phyloP scores from a whole-genome alignment of 2,329 filamentous ascomycete genomes.

The Rhytidhysteron rufulum region DNA sequence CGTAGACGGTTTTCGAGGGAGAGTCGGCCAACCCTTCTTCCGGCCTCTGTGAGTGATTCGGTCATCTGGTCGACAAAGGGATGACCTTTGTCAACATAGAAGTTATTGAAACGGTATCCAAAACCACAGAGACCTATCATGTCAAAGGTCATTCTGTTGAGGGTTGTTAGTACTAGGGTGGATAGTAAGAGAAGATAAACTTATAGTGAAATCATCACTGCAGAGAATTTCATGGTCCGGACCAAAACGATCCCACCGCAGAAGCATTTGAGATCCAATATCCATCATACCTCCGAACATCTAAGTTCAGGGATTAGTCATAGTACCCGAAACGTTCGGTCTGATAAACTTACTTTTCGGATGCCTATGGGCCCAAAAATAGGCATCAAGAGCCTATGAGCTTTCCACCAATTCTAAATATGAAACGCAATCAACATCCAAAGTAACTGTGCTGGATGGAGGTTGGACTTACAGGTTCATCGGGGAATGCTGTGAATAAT shows the following conservation, averaged over 20 bases:
- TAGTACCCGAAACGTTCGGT: not conserved
- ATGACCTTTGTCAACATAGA: constrained; percentile 20
- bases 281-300: constrained; percentile 44
- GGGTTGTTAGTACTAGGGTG: no score
- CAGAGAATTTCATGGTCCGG: constrained; percentile 16
- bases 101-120: constrained; percentile 28
- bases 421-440: no score
- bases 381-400: constrained; percentile 60
- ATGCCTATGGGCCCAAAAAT: constrained; percentile 66
- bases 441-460: no score
- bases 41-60: constrained; percentile 13
- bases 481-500: not conserved
- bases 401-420: constrained; percentile 46
- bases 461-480: no score
- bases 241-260: constrained; percentile 60
- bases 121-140: constrained; percentile 26
- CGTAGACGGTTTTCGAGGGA: constrained; percentile 3
- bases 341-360: constrained; percentile 26
- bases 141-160: constrained; percentile 22
- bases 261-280: constrained; percentile 57
- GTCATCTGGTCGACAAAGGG: constrained; percentile 24
- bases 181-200: no score
- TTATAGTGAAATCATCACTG: constrained; percentile 28
- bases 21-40: constrained; percentile 6
- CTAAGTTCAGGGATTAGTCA: not conserved